These are phyloP conservation scores for Mycena amicta DNA, from an alignment of 768 basidiomycete species.

Conservation along the genomic window DNA sequence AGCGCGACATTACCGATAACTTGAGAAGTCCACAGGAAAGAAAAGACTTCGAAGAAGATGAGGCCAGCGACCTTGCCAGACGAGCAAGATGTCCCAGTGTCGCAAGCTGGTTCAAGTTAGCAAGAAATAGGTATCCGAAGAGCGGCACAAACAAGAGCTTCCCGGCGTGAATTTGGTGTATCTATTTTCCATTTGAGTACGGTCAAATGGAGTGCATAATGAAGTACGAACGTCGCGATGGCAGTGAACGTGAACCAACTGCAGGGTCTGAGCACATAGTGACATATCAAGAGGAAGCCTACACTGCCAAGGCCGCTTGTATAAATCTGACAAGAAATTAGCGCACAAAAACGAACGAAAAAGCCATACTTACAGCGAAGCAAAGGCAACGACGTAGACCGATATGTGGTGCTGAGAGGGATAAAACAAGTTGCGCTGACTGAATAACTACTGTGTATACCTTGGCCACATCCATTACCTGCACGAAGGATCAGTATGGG, in stretches of 20 bases:
- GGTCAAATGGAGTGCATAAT: too few relatives aligned
- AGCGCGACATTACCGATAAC: slow-evolving; percentile 79
- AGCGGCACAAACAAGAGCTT: slow-evolving; percentile 55
- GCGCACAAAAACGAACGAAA: neutral
- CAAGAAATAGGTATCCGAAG: slow-evolving; percentile 1
- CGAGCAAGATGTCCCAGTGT: slow-evolving; percentile 57
- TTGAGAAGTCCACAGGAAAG: slow-evolving; percentile 86
- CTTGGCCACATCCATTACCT: slow-evolving; percentile 82
- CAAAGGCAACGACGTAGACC: slow-evolving; percentile 77
- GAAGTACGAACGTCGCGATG: slow-evolving; percentile 61
- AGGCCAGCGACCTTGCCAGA: slow-evolving; percentile 77
- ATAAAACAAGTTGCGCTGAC: too few relatives aligned
- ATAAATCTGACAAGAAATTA: slow-evolving; percentile 36
- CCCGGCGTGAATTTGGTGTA: slow-evolving; percentile 77
- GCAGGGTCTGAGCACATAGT: slow-evolving; percentile 11
- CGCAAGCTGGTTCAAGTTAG: slow-evolving; percentile 44
- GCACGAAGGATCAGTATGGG: neutral
- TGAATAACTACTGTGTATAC: too few relatives aligned
- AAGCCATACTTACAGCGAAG: slow-evolving; percentile 46
- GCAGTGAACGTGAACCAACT: slow-evolving; percentile 81
- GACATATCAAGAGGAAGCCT: slow-evolving; percentile 28
- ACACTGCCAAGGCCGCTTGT: slow-evolving; percentile 73
- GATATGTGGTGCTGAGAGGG: slow-evolving; percentile 77
- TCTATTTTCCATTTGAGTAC: slow-evolving; percentile 29
- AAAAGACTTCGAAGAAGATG: slow-evolving; percentile 77